Conservation (phyloP, 192 early-diverging fungal genomes). For the Umbelopsis ramanniana region DNA sequence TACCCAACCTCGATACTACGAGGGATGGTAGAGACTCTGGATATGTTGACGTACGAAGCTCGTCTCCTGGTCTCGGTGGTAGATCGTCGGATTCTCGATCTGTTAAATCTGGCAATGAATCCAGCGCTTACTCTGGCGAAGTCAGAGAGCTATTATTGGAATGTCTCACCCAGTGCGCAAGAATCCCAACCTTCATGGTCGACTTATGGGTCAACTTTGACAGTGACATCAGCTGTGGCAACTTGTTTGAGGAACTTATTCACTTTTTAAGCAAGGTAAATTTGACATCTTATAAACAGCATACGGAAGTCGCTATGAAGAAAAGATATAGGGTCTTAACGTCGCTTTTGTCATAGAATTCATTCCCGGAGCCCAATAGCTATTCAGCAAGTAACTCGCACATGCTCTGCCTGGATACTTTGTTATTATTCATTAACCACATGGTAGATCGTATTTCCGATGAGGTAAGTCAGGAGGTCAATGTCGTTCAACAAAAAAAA, state of each 20-base stretch:
- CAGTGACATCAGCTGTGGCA: slow-evolving; percentile 78
- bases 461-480: slow-evolving; percentile 35
- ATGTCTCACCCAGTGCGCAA: slow-evolving; percentile 72
- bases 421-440: slow-evolving; percentile 71
- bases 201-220: slow-evolving; percentile 97
- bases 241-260: slow-evolving; percentile 88
- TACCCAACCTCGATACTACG: background rate
- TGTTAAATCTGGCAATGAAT: slow-evolving; percentile 23
- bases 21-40: background rate
- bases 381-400: slow-evolving; percentile 67
- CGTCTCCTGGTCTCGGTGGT: slow-evolving; percentile 36
- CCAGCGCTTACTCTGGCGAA: slow-evolving; percentile 66
- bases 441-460: slow-evolving; percentile 65
- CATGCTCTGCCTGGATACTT: slow-evolving; percentile 70
- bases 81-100: slow-evolving; percentile 23
- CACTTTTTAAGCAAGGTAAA: slow-evolving; percentile 76
- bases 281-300: background rate
- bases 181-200: slow-evolving; percentile 75
- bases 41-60: slow-evolving; percentile 33
- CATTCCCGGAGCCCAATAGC: slow-evolving; percentile 77
- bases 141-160: slow-evolving; percentile 88
- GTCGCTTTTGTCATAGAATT: slow-evolving; percentile 51
- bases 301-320: no score
- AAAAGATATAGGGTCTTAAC: background rate
- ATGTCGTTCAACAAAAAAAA: background rate